phyloP scores from a whole-genome alignment of 192 early-diverging fungal genomes.

The Podochytrium sp. region DNA sequence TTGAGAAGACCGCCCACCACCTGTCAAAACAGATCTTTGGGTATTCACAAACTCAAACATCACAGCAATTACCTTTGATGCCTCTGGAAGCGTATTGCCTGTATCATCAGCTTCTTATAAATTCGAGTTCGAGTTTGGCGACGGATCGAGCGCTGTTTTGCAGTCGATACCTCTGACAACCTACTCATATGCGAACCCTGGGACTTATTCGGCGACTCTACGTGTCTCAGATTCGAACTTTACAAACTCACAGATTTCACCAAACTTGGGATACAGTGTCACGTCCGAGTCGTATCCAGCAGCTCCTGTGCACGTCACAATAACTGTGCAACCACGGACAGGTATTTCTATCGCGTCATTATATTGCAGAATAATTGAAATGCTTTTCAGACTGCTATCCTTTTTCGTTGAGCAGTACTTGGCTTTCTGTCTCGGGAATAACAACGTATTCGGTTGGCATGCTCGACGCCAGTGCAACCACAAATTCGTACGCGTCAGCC shows the following conservation, averaged over 20 bases:
- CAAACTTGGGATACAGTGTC: neutral
- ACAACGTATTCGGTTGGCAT: neutral
- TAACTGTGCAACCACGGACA: neutral
- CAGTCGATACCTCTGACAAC: neutral
- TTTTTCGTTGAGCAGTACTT: neutral
- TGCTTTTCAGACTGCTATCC: constrained; percentile 7
- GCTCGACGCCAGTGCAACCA: neutral
- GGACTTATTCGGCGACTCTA: neutral
- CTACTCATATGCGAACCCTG: neutral
- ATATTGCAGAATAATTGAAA: neutral
- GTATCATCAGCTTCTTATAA: neutral
- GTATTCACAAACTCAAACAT: neutral
- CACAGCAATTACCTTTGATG: constrained; percentile 23
- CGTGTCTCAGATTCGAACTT: constrained; percentile 8
- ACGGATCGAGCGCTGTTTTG: neutral
- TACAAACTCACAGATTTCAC: neutral
- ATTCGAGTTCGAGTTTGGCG: constrained; percentile 21
- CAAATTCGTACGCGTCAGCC: neutral
- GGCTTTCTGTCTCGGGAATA: neutral
- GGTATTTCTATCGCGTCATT: neutral
- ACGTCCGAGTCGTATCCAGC: neutral
- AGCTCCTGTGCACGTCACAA: neutral
- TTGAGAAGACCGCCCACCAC: too few species aligned
- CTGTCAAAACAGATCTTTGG: neutral
- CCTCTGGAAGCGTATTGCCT: neutral